These are phyloP conservation scores for Uronychia setigera DNA, from an alignment of 73 alveolate species.

Conservation along the genomic window DNA sequence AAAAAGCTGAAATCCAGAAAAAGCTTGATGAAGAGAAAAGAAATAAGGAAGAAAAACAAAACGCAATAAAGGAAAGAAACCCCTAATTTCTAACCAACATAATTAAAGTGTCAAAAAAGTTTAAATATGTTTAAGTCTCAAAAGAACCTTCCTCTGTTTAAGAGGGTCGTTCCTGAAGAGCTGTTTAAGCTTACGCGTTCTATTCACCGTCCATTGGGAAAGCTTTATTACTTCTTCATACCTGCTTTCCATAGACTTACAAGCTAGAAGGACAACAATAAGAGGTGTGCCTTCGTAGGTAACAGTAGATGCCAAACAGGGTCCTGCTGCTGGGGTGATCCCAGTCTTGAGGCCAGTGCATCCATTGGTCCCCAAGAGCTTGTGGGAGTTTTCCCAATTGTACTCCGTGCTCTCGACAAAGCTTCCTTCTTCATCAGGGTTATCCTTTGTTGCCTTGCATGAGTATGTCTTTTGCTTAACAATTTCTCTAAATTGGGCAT, in stretches of 20 bases:
- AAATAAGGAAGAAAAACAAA: too few species aligned
- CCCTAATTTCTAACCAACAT: too few species aligned
- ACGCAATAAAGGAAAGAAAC: too few species aligned
- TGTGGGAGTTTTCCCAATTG: constrained; percentile 83
- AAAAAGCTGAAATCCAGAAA: too few species aligned
- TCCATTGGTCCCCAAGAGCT: constrained; percentile 67
- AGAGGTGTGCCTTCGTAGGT: constrained; percentile 55
- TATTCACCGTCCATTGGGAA: constrained; percentile 74
- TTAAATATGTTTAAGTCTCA: too few species aligned
- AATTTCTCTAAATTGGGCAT: constrained; percentile 30
- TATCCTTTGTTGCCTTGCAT: too few species aligned
- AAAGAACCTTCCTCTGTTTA: too few species aligned
- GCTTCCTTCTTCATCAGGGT: constrained; percentile 50
- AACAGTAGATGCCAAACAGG: constrained; percentile 82
- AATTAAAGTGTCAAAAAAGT: too few species aligned
- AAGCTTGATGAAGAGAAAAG: too few species aligned
- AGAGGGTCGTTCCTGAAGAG: too few species aligned
- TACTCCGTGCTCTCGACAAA: constrained; percentile 47
- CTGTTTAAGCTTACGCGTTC: too few species aligned
- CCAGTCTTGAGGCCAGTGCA: constrained; percentile 91
- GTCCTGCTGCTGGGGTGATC: constrained; percentile 92
- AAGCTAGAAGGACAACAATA: constrained; percentile 75
- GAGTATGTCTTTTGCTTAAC: constrained; percentile 53
- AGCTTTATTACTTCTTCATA: constrained; percentile 84
- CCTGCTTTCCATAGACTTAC: constrained; percentile 78